phyloP scores from a whole-genome alignment of 208 protist genomes.

The Trypanosoma boissoni region DNA sequence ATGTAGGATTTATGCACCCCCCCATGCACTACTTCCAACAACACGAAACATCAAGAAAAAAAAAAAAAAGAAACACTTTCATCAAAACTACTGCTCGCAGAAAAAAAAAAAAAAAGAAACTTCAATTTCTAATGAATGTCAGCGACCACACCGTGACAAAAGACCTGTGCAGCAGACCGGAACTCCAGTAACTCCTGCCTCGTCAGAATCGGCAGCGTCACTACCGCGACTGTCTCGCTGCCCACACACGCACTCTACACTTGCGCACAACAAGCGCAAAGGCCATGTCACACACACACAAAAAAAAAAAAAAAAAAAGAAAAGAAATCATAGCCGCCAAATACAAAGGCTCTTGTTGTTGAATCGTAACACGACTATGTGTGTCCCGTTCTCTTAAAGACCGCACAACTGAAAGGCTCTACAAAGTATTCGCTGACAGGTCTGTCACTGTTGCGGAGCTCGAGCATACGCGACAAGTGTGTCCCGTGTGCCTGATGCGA shows the following conservation, averaged over 20 bases:
- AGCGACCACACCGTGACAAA: neutral
- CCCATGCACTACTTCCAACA: neutral
- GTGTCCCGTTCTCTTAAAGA: neutral
- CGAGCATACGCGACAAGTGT: no score
- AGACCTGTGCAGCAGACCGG: neutral
- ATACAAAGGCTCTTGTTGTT: neutral
- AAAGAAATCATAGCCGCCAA: neutral
- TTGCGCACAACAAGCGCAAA: neutral
- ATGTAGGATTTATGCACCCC: no score
- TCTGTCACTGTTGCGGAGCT: no score
- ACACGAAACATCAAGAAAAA: neutral
- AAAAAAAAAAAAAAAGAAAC: neutral
- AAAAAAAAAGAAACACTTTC: constrained; percentile 3
- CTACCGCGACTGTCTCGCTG: no score
- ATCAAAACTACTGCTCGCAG: neutral
- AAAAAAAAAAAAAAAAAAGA: constrained; percentile 4
- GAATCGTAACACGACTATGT: constrained; percentile 5
- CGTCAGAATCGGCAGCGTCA: no score
- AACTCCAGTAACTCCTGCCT: neutral
- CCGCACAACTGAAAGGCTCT: no score
- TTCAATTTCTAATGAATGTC: constrained; percentile 6
- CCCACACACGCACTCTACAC: neutral
- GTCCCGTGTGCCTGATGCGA: no score
- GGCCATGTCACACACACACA: neutral
- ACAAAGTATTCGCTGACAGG: no score